These are phyloP conservation scores for Pisolithus marmoratus DNA, from an alignment of 768 basidiomycete species.

Conservation along the genomic window DNA sequence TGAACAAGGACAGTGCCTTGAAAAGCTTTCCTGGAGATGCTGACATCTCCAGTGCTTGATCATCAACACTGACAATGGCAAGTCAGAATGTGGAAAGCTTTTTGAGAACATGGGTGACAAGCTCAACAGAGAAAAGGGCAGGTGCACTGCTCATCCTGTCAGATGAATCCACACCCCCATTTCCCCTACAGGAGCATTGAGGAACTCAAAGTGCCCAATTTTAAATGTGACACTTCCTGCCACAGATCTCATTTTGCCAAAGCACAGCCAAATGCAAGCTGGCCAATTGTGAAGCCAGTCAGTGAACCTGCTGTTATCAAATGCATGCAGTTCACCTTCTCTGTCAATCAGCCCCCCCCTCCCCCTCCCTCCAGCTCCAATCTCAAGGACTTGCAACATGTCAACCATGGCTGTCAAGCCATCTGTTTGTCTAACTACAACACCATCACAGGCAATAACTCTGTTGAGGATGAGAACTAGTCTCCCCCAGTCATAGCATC, in stretches of 20 bases:
- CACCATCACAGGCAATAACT: slow-evolving; percentile 26
- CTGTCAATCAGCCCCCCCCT: slow-evolving; percentile 63
- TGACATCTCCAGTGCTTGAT: slow-evolving; percentile 91
- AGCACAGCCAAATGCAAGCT: slow-evolving; percentile 80
- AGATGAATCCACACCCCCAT: slow-evolving; percentile 13
- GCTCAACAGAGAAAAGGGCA: slow-evolving; percentile 87
- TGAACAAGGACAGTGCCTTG: slow-evolving; percentile 85
- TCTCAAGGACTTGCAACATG: too few relatives aligned
- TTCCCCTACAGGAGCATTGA: slow-evolving; percentile 60
- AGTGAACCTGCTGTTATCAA: slow-evolving; percentile 67
- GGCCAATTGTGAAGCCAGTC: slow-evolving; percentile 64
- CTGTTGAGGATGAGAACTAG: slow-evolving; percentile 4
- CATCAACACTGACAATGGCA: slow-evolving; percentile 87
- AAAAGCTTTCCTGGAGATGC: slow-evolving; percentile 88
- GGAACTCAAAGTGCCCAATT: slow-evolving; percentile 79
- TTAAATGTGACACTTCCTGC: slow-evolving; percentile 74
- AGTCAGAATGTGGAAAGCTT: slow-evolving; percentile 80
- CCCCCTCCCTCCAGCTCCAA: too few relatives aligned
- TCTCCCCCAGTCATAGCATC: slow-evolving; percentile 6
- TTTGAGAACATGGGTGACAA: slow-evolving; percentile 88
- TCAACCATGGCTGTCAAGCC: slow-evolving; percentile 32
- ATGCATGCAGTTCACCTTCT: slow-evolving; percentile 88
- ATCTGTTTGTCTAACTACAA: slow-evolving; percentile 22
- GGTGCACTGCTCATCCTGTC: slow-evolving; percentile 43
- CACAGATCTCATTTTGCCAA: slow-evolving; percentile 71